phyloP scores from a whole-genome alignment of 163 green algal genomes.

The Scenedesmus sp. region DNA sequence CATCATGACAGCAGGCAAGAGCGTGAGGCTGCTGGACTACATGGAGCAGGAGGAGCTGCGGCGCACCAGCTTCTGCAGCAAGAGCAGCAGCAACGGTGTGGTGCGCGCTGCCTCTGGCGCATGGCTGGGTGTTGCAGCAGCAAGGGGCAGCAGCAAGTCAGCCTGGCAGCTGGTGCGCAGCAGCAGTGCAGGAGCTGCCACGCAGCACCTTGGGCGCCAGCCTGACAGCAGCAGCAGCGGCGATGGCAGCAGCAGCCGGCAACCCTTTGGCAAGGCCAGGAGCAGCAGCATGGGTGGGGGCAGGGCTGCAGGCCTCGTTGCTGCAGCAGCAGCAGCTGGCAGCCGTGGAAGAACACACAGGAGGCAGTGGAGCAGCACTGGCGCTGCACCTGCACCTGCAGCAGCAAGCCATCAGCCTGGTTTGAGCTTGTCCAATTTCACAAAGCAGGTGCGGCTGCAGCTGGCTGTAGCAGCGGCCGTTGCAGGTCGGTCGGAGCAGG shows the following conservation, averaged over 20 bases:
- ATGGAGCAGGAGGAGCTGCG: slow-evolving; percentile 51
- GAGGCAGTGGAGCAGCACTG: neutral
- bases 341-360: neutral
- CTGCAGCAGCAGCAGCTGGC: neutral
- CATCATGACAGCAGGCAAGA: slow-evolving; percentile 53
- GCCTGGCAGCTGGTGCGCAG: neutral
- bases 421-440: neutral
- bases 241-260: neutral
- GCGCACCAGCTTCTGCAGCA: slow-evolving; percentile 12
- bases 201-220: neutral
- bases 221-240: neutral
- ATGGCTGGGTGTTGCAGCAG: neutral
- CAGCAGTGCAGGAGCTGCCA: neutral
- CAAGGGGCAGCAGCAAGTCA: neutral
- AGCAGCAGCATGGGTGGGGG: neutral
- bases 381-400: neutral
- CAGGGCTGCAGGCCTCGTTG: neutral
- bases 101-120: neutral
- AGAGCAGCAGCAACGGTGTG: neutral
- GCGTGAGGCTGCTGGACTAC: slow-evolving; percentile 47
- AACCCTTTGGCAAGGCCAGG: neutral
- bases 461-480: slow-evolving; percentile 29
- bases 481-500: neutral
- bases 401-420: neutral
- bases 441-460: slow-evolving; percentile 40